Conservation (phyloP, 2,329 filamentous ascomycete genomes). For the Davidsoniella neocaledoniae region DNA sequence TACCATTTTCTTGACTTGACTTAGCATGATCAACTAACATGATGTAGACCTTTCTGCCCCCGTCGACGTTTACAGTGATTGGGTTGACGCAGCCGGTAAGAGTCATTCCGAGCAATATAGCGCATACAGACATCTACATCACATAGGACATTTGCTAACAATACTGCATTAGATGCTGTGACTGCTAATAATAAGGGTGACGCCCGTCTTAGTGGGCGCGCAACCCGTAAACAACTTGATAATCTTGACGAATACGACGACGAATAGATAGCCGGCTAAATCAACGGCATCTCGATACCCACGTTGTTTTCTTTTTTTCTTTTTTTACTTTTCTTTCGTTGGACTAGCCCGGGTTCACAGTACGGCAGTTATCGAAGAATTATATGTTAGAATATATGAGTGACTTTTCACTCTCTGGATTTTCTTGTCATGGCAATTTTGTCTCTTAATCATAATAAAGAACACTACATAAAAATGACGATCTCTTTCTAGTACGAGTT, state of each 20-base stretch:
- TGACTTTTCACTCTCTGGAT: background rate
- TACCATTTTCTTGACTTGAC: background rate
- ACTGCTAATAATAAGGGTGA: slow-evolving; percentile 8
- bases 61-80: slow-evolving; percentile 94
- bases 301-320: background rate
- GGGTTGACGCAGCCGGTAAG: slow-evolving; percentile 71
- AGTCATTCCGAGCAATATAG: background rate
- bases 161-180: slow-evolving; percentile 4
- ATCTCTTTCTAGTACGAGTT: background rate
- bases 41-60: slow-evolving; percentile 63
- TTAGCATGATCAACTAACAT: background rate
- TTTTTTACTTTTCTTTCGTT: background rate
- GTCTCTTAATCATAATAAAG: background rate
- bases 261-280: background rate
- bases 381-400: slow-evolving; percentile 1
- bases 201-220: slow-evolving; percentile 8
- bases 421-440: background rate
- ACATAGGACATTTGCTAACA: background rate
- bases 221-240: slow-evolving; percentile 9
- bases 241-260: slow-evolving; percentile 9
- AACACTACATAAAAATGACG: background rate
- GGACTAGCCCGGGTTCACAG: slow-evolving; percentile 1
- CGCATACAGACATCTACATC: background rate
- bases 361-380: slow-evolving; percentile 2
- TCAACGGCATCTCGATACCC: background rate